These are phyloP conservation scores for Pseudocercospora musae DNA, from an alignment of 2,329 filamentous ascomycete species.

Conservation along the genomic window DNA sequence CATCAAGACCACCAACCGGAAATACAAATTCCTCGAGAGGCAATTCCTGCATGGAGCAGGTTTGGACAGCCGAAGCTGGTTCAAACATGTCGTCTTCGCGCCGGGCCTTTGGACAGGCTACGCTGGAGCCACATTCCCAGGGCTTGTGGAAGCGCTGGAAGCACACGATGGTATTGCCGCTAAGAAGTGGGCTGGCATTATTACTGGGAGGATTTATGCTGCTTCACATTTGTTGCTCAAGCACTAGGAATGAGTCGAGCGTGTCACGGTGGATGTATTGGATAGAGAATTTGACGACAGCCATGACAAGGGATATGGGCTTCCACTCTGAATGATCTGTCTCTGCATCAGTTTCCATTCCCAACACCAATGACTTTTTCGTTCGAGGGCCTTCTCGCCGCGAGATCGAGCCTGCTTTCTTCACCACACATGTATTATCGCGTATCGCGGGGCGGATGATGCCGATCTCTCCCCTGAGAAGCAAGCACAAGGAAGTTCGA, in stretches of 20 bases:
- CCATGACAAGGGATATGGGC: neutral
- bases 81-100: slow-evolving; percentile 92
- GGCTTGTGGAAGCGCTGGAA: slow-evolving; percentile 61
- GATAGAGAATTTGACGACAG: neutral
- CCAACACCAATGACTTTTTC: too few relatives aligned
- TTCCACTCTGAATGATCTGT: too few relatives aligned
- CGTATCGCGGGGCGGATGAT: neutral
- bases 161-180: slow-evolving; percentile 40
- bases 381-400: too few relatives aligned
- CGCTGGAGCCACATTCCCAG: slow-evolving; percentile 66
- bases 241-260: neutral
- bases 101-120: slow-evolving; percentile 92
- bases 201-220: slow-evolving; percentile 32
- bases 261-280: neutral
- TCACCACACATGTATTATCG: too few relatives aligned
- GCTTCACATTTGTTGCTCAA: slow-evolving; percentile 18
- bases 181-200: slow-evolving; percentile 44
- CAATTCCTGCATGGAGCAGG: slow-evolving; percentile 73
- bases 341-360: too few relatives aligned
- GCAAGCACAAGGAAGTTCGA: neutral
- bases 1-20: slow-evolving; percentile 66
- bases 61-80: slow-evolving; percentile 78
- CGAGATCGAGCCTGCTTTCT: too few relatives aligned
- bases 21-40: slow-evolving; percentile 81
- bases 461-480: neutral